Evolutionary conservation across 23 red algal species (phyloP).

Genomic region (Gracilaria gracilis): DNA sequence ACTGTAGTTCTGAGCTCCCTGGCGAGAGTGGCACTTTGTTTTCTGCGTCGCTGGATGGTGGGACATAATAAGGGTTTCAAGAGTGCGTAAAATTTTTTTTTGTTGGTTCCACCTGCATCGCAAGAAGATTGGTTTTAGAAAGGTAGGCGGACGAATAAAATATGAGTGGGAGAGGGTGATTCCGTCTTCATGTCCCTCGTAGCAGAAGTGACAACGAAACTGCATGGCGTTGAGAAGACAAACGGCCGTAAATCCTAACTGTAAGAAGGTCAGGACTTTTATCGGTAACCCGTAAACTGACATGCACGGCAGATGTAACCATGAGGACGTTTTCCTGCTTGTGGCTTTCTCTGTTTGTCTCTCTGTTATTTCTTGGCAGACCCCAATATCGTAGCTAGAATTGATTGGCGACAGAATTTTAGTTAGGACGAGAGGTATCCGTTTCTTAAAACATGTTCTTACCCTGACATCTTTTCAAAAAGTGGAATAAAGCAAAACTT

Average conservation of each 20-base stretch:
- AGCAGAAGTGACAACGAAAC: neutral
- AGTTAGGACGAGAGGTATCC: no score
- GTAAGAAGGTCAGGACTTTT: neutral
- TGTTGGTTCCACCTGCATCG: no score
- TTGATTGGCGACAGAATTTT: no score
- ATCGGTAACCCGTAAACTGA: neutral
- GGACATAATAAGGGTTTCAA: no score
- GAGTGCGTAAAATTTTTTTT: no score
- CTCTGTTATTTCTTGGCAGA: neutral
- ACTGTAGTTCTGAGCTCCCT: constrained; percentile 11
- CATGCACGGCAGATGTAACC: neutral
- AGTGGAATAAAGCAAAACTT: no score
- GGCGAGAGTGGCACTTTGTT: neutral
- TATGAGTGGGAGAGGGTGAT: neutral
- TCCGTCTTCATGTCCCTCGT: neutral
- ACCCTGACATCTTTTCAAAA: no score
- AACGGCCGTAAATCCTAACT: neutral
- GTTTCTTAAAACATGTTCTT: no score
- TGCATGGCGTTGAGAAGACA: neutral
- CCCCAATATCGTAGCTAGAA: no score
- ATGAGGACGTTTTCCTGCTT: no score
- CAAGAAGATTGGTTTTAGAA: no score
- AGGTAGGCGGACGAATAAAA: neutral
- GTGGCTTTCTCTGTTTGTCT: neutral
- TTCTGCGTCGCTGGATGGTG: no score